Evolutionary conservation across 2,329 filamentous ascomycete species (phyloP), one percentile per base, ranked within the genome.

Genomic region (Paecilomyces niveus): DNA sequence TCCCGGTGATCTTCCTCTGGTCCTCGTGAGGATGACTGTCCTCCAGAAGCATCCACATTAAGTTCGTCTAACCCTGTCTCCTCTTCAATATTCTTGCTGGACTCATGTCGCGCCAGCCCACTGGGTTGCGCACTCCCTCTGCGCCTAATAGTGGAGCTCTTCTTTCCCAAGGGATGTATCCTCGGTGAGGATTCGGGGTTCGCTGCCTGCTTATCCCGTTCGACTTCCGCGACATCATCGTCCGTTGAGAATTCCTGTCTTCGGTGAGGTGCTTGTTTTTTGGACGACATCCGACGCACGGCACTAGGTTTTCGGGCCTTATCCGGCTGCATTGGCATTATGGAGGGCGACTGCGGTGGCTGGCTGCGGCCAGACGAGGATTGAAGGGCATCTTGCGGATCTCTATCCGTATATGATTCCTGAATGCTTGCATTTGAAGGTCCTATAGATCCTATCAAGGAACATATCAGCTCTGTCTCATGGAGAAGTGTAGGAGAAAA

Each of bases 231-330:
- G 24, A 86, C 80, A 68, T 91, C 92, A 72, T 97, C 93, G 70
- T 97, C 92, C 54, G 90, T 90, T 0, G 92, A 97, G 76, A 96
- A 97, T 60, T 93, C 82, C 62, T 89, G 89, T 31, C 92, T 90
- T 57, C 90, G 88, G 70, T 93, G 85, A 2, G 91, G 92, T 49
- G 85, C 85, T 67, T 85, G 81, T 55, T 78, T 74, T 61, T 84
- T 89, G 24, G 90, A 91, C 1, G 90, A 93, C 59, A 87, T 81
- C 61, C 91, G 87, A 65, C 90, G 87, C 59, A 83, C 73, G 73
- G 93, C 84, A 10, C 83, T 76, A 18, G 91, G 91, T 72, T 93
- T 95, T 71, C 85, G 86, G 13, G 86, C 80, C 63, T 82, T 74
- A 58, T 73, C 72, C 3, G 64, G 53, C 50, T 64, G 63, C 35